These are phyloP conservation scores for Aspergillus novofumigatus DNA, from an alignment of 2,329 filamentous ascomycete genomes.

Conservation along the genomic window DNA sequence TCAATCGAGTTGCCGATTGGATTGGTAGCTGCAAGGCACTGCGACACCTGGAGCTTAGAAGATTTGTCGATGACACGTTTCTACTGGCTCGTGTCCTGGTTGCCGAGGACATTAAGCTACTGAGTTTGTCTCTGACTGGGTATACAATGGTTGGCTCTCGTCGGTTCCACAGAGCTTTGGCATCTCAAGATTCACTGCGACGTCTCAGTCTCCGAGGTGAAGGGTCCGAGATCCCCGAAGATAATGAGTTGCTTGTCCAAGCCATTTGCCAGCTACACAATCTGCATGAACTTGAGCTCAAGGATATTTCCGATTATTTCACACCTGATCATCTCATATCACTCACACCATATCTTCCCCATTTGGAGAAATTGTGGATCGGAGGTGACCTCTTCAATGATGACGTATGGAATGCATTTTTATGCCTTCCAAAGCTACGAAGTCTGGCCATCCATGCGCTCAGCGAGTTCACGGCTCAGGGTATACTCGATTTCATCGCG, in stretches of 20 bases:
- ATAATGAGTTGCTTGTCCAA: conserved; percentile 28
- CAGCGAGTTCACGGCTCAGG: conserved; percentile 29
- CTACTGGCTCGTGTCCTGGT: conserved; percentile 26
- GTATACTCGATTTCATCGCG: conserved; percentile 29
- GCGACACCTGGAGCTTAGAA: conserved; percentile 47
- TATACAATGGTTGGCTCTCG: conserved; percentile 21
- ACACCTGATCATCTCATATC: conserved; percentile 25
- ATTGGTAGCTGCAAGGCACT: conserved; percentile 51
- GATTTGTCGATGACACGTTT: conserved; percentile 48
- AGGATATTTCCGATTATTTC: conserved; percentile 33
- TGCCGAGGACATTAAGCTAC: conserved; percentile 23
- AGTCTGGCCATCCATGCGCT: conserved; percentile 28
- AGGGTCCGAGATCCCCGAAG: conserved; percentile 20
- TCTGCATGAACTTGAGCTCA: conserved; percentile 30
- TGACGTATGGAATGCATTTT: conserved; percentile 22
- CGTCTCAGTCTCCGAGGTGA: conserved; percentile 29
- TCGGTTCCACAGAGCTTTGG: conserved; percentile 27
- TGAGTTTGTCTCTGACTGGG: conserved; percentile 25
- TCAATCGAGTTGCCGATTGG: conserved; percentile 52
- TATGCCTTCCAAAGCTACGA: conserved; percentile 24
- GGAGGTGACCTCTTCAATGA: conserved; percentile 28
- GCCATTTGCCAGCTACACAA: conserved; percentile 24
- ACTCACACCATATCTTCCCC: conserved; percentile 25
- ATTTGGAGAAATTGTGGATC: conserved; percentile 31
- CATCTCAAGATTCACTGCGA: conserved; percentile 24